These are phyloP conservation scores for Gossypioides kirkii DNA, from an alignment of 345 rosid genomes.

Conservation along the genomic window DNA sequence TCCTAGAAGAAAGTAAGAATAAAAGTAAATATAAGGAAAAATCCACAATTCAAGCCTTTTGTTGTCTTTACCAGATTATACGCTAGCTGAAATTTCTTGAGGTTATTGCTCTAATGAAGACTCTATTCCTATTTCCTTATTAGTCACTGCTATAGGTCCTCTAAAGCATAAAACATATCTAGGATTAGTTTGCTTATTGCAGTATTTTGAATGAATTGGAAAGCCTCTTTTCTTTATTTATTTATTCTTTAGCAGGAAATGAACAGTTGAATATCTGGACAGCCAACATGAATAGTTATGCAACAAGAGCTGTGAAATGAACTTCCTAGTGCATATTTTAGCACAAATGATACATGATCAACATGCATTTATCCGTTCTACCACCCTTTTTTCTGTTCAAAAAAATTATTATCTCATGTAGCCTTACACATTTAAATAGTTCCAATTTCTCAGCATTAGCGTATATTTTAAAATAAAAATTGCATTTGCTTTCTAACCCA, in stretches of 20 bases:
- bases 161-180: neutral
- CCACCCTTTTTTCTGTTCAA: neutral
- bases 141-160: neutral
- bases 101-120: neutral
- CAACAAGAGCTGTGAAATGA: neutral
- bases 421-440: neutral
- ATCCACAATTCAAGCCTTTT: neutral
- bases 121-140: neutral
- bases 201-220: neutral
- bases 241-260: neutral
- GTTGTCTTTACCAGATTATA: neutral
- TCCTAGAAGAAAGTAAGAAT: constrained; percentile 2
- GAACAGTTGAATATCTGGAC: neutral
- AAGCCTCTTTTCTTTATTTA: neutral
- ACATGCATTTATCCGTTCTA: neutral
- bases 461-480: neutral
- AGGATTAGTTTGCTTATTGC: neutral
- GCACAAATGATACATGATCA: neutral
- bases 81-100: neutral
- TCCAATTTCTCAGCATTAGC: neutral
- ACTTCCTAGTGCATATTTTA: neutral
- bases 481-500: neutral
- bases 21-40: neutral
- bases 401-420: neutral
- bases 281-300: neutral